Percentiles rank a stretch among this genome's conserved stretches.
These are phyloP conservation scores for Peronosclerospora sorghi DNA, from an alignment of 352 stramenopile genomes.

Conservation along the genomic window DNA sequence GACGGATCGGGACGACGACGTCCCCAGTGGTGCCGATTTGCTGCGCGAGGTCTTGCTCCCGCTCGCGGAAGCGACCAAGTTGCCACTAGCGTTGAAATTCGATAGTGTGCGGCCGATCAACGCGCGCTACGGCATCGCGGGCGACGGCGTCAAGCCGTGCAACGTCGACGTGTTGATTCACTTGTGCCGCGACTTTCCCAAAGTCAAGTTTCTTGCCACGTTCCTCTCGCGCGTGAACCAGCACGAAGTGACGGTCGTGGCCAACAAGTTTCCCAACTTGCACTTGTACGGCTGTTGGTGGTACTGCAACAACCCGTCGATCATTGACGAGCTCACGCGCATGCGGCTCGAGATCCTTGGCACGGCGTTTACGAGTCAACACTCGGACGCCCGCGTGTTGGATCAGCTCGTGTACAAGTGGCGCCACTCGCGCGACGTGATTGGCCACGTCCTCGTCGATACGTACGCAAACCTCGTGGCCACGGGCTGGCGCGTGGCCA, in stretches of 20 bases:
- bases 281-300: slow-evolving; percentile 92
- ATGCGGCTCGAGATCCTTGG: slow-evolving; percentile 92
- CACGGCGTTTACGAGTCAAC: slow-evolving; percentile 89
- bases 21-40: slow-evolving; percentile 46
- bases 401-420: slow-evolving; percentile 95
- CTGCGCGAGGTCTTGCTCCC: slow-evolving; percentile 85
- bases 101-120: slow-evolving; percentile 86
- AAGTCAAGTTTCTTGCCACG: slow-evolving; percentile 90
- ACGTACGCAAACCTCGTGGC: slow-evolving; percentile 83
- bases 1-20: too few species aligned
- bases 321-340: slow-evolving; percentile 79
- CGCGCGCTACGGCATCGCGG: slow-evolving; percentile 58
- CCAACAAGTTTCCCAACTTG: slow-evolving; percentile 91
- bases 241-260: slow-evolving; percentile 89
- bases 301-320: slow-evolving; percentile 94
- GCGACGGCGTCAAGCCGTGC: slow-evolving; percentile 70
- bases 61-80: slow-evolving; percentile 76
- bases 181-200: slow-evolving; percentile 80
- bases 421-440: slow-evolving; percentile 84
- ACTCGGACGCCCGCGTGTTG: slow-evolving; percentile 89
- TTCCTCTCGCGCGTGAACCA: slow-evolving; percentile 90
- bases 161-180: slow-evolving; percentile 41
- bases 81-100: slow-evolving; percentile 91
- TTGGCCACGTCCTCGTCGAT: slow-evolving; percentile 77
- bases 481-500: slow-evolving; percentile 82